These are phyloP conservation scores for Furcasterigmium sp. DNA, from an alignment of 2,329 filamentous ascomycete species.

Conservation along the genomic window DNA sequence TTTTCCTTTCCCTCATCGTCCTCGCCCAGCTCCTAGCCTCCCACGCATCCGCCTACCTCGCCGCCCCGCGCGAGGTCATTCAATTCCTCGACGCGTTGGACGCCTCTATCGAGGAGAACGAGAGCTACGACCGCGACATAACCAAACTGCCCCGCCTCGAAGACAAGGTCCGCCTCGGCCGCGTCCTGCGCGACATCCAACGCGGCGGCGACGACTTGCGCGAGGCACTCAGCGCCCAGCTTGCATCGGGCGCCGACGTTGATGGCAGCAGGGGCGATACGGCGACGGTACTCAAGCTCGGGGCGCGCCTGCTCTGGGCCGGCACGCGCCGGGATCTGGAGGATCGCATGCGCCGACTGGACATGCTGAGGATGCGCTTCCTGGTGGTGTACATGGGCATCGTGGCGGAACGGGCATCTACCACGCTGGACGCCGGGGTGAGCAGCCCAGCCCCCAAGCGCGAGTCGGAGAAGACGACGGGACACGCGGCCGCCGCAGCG, in stretches of 20 bases:
- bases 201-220: constrained; percentile 54
- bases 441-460: constrained; percentile 9
- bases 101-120: constrained; percentile 58
- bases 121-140: constrained; percentile 58
- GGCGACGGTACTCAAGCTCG: constrained; percentile 34
- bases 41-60: constrained; percentile 51
- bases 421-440: constrained; percentile 23
- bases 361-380: constrained; percentile 60
- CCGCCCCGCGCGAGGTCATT: constrained; percentile 52
- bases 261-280: constrained; percentile 11
- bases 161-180: constrained; percentile 55
- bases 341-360: constrained; percentile 52
- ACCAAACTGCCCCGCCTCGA: constrained; percentile 52
- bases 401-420: constrained; percentile 33
- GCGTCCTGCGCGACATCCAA: constrained; percentile 57
- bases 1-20: constrained; percentile 50
- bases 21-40: constrained; percentile 44
- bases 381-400: constrained; percentile 60
- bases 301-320: constrained; percentile 54
- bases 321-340: constrained; percentile 47
- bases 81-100: constrained; percentile 56
- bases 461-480: constrained; percentile 1
- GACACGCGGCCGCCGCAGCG: constrained; percentile 4
- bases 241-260: constrained; percentile 24
- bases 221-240: constrained; percentile 50